Conservation (phyloP, 768 basidiomycete species). For the Inosperma sp. region DNA sequence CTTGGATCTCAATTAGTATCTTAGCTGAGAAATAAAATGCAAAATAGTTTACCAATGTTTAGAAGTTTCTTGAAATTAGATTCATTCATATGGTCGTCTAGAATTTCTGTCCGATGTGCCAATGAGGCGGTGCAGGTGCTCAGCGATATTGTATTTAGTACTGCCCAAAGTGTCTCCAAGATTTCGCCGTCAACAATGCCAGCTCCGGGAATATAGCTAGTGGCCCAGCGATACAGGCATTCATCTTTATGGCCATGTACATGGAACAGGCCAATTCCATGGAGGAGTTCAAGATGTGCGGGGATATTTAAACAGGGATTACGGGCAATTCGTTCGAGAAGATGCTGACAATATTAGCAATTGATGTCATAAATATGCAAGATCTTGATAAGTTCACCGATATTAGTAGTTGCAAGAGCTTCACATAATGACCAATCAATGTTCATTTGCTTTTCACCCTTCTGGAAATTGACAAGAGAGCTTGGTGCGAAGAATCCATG, state of each 20-base stretch:
- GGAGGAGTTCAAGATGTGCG: not conserved
- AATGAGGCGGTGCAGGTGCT: conserved; percentile 7
- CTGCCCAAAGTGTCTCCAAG: conserved; percentile 18
- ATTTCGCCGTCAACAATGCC: conserved; percentile 16
- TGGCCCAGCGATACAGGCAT: conserved; percentile 14
- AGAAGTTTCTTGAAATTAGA: not conserved
- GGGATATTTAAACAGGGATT: not conserved
- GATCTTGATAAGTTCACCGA: not conserved
- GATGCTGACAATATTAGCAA: conserved; percentile 16
- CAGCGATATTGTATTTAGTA: conserved; percentile 9
- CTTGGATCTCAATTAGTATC: not conserved
- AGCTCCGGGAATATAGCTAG: conserved; percentile 7
- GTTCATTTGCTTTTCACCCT: conserved; percentile 24
- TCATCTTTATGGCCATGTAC: conserved; percentile 11
- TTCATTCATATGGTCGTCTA: not conserved
- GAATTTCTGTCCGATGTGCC: conserved; percentile 10
- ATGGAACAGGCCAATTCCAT: conserved; percentile 16
- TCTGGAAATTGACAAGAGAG: conserved; percentile 22
- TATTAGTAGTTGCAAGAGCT: conserved; percentile 10
- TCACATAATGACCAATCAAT: conserved; percentile 23
- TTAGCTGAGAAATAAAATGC: not conserved
- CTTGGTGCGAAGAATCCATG: conserved; percentile 20
- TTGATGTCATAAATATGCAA: conserved; percentile 19
- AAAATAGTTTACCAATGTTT: not conserved
- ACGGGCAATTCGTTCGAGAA: not conserved